Percentiles rank a stretch among this genome's conserved stretches.
phyloP scores from a whole-genome alignment of 805 yeast species.

The Kodamaea neixiangensis region DNA sequence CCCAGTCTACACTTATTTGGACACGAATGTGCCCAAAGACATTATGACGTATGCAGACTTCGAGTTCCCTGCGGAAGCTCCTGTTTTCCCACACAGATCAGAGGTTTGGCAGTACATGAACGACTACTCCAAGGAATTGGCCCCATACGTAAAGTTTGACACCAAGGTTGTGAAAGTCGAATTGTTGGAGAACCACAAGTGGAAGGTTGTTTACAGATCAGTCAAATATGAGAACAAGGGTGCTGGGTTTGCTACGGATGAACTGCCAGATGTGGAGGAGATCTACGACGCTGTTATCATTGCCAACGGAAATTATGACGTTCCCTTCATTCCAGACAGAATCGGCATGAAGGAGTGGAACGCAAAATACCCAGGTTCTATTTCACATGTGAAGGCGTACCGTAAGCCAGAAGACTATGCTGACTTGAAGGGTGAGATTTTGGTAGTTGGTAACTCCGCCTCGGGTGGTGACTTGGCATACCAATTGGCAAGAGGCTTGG shows the following conservation, averaged over 20 bases:
- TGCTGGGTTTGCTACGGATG: constrained; percentile 13
- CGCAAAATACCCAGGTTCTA: constrained; percentile 22
- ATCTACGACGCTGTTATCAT: constrained; percentile 40
- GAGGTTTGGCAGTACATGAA: constrained; percentile 65
- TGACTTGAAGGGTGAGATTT: constrained; percentile 37
- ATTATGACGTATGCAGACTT: constrained; percentile 65
- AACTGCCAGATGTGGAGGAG: constrained; percentile 17
- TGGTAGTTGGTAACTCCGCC: constrained; percentile 77
- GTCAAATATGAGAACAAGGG: constrained; percentile 34
- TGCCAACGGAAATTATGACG: constrained; percentile 41
- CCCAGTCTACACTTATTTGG: constrained; percentile 64
- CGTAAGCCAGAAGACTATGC: constrained; percentile 27
- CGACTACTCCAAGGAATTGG: constrained; percentile 51
- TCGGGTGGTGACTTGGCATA: constrained; percentile 73
- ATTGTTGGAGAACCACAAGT: constrained; percentile 24
- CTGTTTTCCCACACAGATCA: constrained; percentile 57
- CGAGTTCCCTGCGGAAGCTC: constrained; percentile 49
- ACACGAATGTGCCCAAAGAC: constrained; percentile 65
- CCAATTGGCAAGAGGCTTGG: constrained; percentile 51
- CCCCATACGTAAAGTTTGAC: constrained; percentile 42
- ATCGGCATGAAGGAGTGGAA: constrained; percentile 35
- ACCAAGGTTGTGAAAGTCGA: constrained; percentile 49
- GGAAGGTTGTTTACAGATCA: constrained; percentile 45
- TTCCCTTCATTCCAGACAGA: constrained; percentile 36
- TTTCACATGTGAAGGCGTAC: constrained; percentile 37